Evolutionary conservation across 257 asterid genomes (phyloP).

Genomic region (Datura wrightii): DNA sequence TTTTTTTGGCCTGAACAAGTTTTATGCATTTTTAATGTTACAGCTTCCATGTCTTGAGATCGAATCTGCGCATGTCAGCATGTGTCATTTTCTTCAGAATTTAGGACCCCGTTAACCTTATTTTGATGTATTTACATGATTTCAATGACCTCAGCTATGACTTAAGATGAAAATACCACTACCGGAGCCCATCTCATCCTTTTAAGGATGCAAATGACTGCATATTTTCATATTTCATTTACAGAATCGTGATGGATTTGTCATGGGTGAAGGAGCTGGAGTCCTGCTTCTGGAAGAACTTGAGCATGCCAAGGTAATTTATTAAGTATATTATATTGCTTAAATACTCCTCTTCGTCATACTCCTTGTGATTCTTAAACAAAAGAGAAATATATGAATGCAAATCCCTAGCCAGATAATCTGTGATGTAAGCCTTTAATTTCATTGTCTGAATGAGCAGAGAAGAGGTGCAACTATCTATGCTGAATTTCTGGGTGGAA

Average conservation of each 20-base stretch:
- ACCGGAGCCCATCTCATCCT: not conserved
- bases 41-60: slow-evolving; percentile 21
- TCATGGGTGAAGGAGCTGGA: slow-evolving; percentile 64
- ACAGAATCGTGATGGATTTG: slow-evolving; percentile 58
- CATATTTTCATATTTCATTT: slow-evolving; percentile 3
- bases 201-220: not conserved
- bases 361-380: not conserved
- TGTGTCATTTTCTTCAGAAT: not conserved
- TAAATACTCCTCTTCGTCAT: not conserved
- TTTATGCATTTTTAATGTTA: not conserved
- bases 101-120: not conserved
- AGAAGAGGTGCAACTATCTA: slow-evolving; percentile 56
- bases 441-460: slow-evolving; percentile 34
- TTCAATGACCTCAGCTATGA: not conserved
- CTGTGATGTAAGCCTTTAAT: not conserved
- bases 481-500: slow-evolving; percentile 64
- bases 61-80: not conserved
- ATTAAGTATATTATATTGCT: slow-evolving; percentile 11
- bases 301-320: slow-evolving; percentile 52
- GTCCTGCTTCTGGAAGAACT: slow-evolving; percentile 59
- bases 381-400: not conserved
- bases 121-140: not conserved
- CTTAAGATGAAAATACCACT: not conserved
- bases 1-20: not conserved
- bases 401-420: not conserved